Base-by-base conservation (phyloP, 352 stramenopile species). In the Aphanomyces euteiches region DNA sequence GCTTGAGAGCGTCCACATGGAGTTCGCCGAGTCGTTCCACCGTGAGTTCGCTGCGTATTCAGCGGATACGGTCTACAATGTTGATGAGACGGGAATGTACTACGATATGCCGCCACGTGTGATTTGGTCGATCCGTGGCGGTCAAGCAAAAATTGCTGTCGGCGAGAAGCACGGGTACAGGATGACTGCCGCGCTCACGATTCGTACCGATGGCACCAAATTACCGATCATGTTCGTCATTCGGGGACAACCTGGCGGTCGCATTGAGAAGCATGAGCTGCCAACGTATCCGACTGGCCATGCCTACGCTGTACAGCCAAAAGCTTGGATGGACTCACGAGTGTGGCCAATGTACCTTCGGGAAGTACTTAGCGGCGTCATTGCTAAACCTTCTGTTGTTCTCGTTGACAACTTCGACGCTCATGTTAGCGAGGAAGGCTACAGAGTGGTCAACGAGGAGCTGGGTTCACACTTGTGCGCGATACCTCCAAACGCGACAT, bases 191-290 rank as follows among this genome's bases (percentile, higher is more conserved):
- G 28, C 28, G 28, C 28, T 28, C 2, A 28, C 28, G 1, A 28
- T 2, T 2, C 2, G 28, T 28, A 2, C 28, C 0, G 28, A 28
- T 2, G 28, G 28, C 0, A 28, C 28, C n/a, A 79, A 79, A 21
- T 56, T 75, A 6, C 74, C 72, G 5, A 60, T 79, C 1, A 37
- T 76, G 3, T 74, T 76, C 28, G 73, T 75, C 36, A n/a, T 77
- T 7, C 65, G 50, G 5, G 72, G 43, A 0, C 36, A 67, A 41
- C 67, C 58, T 3, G 67, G 72, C 0, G 72, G 71, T 15, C n/a
- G 17, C 4, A 75, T 79, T 38, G 63, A 76, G 37, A 15, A n/a
- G 17, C 4, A 61, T 1, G 72, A 79, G 48, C 21, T 77, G 1
- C 45, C 40, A 2, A 45, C 21, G 0, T 79, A 75, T 47, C 56